Evolutionary conservation across 768 basidiomycete species (phyloP), one percentile per base, ranked within the genome.

Genomic region (Agrocybe pediades): DNA sequence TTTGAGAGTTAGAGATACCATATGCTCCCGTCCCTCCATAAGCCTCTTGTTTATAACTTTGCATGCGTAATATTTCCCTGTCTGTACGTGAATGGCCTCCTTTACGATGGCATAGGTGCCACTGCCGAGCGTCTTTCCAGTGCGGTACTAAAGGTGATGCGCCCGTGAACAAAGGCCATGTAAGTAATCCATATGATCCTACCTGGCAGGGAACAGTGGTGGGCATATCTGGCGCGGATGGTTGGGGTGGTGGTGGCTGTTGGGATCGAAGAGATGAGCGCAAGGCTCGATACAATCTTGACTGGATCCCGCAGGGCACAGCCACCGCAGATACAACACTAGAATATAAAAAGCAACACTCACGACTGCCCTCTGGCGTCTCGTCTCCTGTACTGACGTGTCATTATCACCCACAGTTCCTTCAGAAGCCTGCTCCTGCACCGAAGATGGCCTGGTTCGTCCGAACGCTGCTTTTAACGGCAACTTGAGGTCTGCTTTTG

Each of bases 21-120:
- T 98, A 68, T 95, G 87, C 74, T 98, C 96, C 58, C 96, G 80
- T 4, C 96, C 96, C 68, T 96, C 91, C 95, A 97, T 97, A 54
- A 97, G 84, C 66, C 95, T 94, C 82, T 98, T 98, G 85, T 96
- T 98, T 75, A 98, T 95, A 65, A 98, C 97, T 73, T 99, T 99
- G 83, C 95, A 98, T 19, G 96, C 97, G 78, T 89, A 98, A 74
- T 95, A 96, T 70, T 97, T 83, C 55, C 78, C 78, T 1, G 94
- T 93, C 75, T 89, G 87, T 75, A 96, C 87, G 65, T 96, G 93
- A 21, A 95, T 90, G 41, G 95, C 95, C 76, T 97, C 94, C 73
- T 93, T 94, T 44, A 94, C 92, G 68, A 95, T 92, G 55, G 92
- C 92, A 65, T 97, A 98, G 40, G 95, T 97, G 44, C 95, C 95